Conservation (phyloP, 1,139 yeast genomes). For the Candida neerlandica region DNA sequence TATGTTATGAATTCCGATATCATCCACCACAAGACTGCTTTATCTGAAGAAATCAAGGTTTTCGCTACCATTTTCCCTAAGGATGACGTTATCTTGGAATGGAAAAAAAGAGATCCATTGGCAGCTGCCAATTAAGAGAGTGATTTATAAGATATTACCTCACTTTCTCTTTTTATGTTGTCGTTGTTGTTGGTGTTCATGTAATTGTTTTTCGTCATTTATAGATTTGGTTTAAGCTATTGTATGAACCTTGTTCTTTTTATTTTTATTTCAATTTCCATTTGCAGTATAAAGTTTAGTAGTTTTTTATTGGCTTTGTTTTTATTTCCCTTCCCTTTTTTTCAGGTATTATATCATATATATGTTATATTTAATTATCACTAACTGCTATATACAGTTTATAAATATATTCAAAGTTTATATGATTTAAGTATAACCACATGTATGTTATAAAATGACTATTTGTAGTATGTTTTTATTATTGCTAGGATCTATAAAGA, state of each 20-base stretch:
- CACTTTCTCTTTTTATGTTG: not conserved
- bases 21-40: conserved; percentile 76
- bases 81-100: conserved; percentile 84
- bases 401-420: not conserved
- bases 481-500: not conserved
- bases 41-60: conserved; percentile 89
- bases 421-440: not conserved
- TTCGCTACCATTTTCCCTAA: conserved; percentile 98
- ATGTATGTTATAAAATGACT: not conserved
- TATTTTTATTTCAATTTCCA: not conserved
- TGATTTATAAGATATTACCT: not conserved
- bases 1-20: conserved; percentile 79
- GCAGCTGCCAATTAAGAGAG: conserved; percentile 1
- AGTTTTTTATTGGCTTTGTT: not conserved
- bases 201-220: not conserved
- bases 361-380: too few species aligned
- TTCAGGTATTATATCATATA: too few species aligned
- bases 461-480: not conserved
- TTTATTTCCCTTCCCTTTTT: too few species aligned
- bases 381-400: not conserved
- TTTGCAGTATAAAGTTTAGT: not conserved
- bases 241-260: not conserved
- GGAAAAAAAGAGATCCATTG: conserved; percentile 62
- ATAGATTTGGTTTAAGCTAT: not conserved
- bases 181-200: not conserved